Evolutionary conservation across 2,329 filamentous ascomycete species (phyloP).

Genomic region (Thelonectria rubi): DNA sequence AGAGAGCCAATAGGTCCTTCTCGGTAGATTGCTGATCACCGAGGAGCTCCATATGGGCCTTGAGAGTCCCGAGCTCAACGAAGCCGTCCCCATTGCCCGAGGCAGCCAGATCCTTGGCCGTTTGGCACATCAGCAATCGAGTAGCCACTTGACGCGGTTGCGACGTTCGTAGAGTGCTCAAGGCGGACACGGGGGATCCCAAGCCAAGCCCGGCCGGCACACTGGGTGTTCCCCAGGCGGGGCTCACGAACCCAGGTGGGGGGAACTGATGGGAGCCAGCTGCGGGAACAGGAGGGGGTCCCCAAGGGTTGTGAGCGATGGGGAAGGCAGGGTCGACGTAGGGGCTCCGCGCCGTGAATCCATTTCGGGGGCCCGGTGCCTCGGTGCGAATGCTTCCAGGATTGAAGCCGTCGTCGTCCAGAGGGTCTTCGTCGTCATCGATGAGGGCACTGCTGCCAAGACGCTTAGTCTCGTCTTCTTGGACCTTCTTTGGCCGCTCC

Average conservation of each 20-base stretch:
- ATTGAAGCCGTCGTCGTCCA: slow-evolving; percentile 45
- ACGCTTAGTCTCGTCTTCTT: slow-evolving; percentile 79
- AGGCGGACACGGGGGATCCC: slow-evolving; percentile 43
- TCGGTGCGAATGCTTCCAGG: slow-evolving; percentile 55
- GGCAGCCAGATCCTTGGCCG: slow-evolving; percentile 71
- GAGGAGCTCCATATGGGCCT: slow-evolving; percentile 71
- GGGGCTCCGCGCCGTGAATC: slow-evolving; percentile 51
- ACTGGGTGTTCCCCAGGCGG: slow-evolving; percentile 50
- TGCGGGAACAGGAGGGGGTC: slow-evolving; percentile 40
- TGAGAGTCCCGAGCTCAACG: slow-evolving; percentile 73
- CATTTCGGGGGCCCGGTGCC: slow-evolving; percentile 57
- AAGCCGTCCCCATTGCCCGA: slow-evolving; percentile 66
- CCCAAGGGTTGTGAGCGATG: slow-evolving; percentile 54
- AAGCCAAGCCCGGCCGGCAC: slow-evolving; percentile 48
- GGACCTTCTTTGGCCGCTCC: slow-evolving; percentile 60
- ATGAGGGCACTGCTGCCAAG: slow-evolving; percentile 91
- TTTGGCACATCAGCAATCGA: slow-evolving; percentile 78
- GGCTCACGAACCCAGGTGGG: slow-evolving; percentile 57
- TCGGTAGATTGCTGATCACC: slow-evolving; percentile 52
- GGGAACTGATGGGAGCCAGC: slow-evolving; percentile 50
- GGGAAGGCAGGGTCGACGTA: slow-evolving; percentile 55
- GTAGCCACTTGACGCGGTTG: slow-evolving; percentile 74
- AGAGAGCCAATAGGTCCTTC: slow-evolving; percentile 81
- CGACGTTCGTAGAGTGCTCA: slow-evolving; percentile 48
- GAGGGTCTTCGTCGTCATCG: slow-evolving; percentile 76